phyloP scores from a whole-genome alignment of 768 basidiomycete species.

The Lactarius sp. region DNA sequence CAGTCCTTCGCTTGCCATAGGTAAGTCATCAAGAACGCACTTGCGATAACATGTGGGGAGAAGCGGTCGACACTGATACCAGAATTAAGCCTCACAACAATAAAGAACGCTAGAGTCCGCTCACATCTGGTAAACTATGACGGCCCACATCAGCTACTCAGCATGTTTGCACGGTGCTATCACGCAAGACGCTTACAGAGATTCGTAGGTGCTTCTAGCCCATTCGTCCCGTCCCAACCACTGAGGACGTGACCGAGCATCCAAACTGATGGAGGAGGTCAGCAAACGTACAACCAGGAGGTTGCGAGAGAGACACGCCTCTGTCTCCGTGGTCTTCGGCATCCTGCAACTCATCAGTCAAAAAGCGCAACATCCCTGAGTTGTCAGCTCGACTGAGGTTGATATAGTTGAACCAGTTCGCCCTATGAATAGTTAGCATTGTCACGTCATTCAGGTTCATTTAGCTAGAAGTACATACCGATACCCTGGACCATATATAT shows the following conservation, averaged over 20 bases:
- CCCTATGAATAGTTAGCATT: slow-evolving; percentile 32
- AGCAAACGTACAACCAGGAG: background rate
- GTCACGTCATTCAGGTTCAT: background rate
- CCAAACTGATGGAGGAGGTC: slow-evolving; percentile 37
- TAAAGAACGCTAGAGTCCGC: background rate
- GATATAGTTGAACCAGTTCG: slow-evolving; percentile 75
- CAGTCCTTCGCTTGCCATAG: slow-evolving; percentile 17
- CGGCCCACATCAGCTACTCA: background rate
- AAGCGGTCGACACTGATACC: slow-evolving; percentile 61
- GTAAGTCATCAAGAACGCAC: slow-evolving; percentile 37
- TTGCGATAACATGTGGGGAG: slow-evolving; percentile 72
- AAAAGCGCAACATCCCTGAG: slow-evolving; percentile 71
- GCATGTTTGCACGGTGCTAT: background rate
- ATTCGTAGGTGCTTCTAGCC: slow-evolving; percentile 59
- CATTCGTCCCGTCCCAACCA: slow-evolving; percentile 71
- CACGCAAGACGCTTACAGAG: slow-evolving; percentile 45
- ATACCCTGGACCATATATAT: slow-evolving; percentile 18
- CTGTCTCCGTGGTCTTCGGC: slow-evolving; percentile 74
- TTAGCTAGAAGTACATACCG: slow-evolving; percentile 27
- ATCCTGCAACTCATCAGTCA: slow-evolving; percentile 73
- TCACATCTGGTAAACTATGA: slow-evolving; percentile 47
- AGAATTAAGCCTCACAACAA: background rate
- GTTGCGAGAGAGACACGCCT: slow-evolving; percentile 36
- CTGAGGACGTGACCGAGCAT: slow-evolving; percentile 52
- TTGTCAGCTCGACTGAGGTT: slow-evolving; percentile 64